Percentiles rank a stretch among this genome's conserved stretches.
Conservation (phyloP, 140 eudicot species). For the Cichorium intybus region DNA sequence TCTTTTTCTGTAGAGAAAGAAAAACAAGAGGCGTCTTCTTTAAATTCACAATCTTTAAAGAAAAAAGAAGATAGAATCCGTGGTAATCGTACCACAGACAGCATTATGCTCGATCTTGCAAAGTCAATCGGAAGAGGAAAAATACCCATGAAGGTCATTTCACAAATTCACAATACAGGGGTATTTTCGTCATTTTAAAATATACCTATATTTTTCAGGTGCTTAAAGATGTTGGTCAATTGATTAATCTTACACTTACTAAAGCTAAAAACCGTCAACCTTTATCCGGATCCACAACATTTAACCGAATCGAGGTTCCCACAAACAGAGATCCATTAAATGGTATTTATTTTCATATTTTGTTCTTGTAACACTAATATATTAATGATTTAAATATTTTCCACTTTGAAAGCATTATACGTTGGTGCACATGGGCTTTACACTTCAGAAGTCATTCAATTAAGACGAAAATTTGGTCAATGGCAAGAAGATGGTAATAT, state of each 20-base stretch:
- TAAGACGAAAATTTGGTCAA: conserved; percentile 90
- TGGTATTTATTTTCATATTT: conserved; percentile 32
- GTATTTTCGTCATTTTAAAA: not conserved
- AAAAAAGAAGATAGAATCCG: conserved; percentile 45
- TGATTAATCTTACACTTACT: conserved; percentile 55
- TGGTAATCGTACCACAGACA: conserved; percentile 35
- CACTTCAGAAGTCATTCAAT: conserved; percentile 88
- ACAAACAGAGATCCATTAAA: conserved; percentile 70
- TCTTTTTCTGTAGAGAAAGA: conserved; percentile 66
- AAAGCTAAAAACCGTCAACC: conserved; percentile 70
- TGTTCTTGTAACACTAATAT: too few relatives aligned
- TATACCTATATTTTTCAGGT: conserved; percentile 54
- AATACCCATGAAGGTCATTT: conserved; percentile 79
- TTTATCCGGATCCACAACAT: conserved; percentile 87
- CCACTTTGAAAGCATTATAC: conserved; percentile 69
- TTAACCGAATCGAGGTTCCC: conserved; percentile 75
- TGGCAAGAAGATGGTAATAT: conserved; percentile 74
- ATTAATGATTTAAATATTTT: too few relatives aligned
- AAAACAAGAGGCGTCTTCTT: conserved; percentile 34
- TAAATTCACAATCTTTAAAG: conserved; percentile 34
- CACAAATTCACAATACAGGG: not conserved
- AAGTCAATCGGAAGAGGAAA: conserved; percentile 64
- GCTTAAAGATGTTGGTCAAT: conserved; percentile 68
- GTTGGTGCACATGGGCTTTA: conserved; percentile 85
- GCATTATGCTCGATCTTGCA: conserved; percentile 70